A percentile compares a stretch with the other conserved stretches of the same genome.
These are phyloP conservation scores for Panaeolus cyanescens DNA, from an alignment of 768 basidiomycete species.

Conservation along the genomic window DNA sequence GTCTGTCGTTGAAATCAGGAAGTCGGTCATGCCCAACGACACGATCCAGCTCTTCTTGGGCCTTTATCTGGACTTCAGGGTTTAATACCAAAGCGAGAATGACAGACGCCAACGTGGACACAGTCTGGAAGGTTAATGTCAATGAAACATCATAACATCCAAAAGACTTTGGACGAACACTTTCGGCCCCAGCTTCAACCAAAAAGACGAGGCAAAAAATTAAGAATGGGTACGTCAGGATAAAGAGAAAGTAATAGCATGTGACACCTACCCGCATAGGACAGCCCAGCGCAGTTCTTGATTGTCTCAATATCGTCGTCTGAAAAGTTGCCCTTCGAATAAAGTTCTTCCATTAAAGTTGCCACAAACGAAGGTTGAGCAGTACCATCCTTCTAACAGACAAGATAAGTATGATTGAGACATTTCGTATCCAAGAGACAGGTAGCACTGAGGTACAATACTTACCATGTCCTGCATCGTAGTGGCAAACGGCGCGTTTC, in stretches of 20 bases:
- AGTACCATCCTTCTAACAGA: slow-evolving; percentile 30
- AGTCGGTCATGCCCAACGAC: slow-evolving; percentile 38
- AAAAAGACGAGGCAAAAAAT: background rate
- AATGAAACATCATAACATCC: background rate
- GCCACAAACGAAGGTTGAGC: slow-evolving; percentile 35
- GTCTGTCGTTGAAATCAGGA: slow-evolving; percentile 37
- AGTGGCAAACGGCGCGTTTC: slow-evolving; percentile 40
- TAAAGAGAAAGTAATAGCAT: background rate
- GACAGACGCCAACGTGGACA: slow-evolving; percentile 33
- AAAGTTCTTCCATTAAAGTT: slow-evolving; percentile 27
- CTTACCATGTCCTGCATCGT: slow-evolving; percentile 39
- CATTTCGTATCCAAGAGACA: slow-evolving; percentile 5
- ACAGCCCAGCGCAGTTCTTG: slow-evolving; percentile 37
- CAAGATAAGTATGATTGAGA: background rate
- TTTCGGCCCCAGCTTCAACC: slow-evolving; percentile 41
- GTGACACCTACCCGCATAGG: slow-evolving; percentile 40
- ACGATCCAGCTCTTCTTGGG: slow-evolving; percentile 40
- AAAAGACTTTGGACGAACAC: slow-evolving; percentile 25
- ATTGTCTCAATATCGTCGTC: slow-evolving; percentile 28
- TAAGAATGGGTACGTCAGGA: background rate
- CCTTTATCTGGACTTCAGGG: slow-evolving; percentile 38
- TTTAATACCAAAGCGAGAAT: slow-evolving; percentile 40
- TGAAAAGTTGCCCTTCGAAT: slow-evolving; percentile 17
- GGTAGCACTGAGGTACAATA: background rate
- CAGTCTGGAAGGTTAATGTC: slow-evolving; percentile 21